Evolutionary conservation across 768 basidiomycete genomes (phyloP), one percentile per base, ranked within the genome.

Genomic region (Sistotremastrum suecicum): DNA sequence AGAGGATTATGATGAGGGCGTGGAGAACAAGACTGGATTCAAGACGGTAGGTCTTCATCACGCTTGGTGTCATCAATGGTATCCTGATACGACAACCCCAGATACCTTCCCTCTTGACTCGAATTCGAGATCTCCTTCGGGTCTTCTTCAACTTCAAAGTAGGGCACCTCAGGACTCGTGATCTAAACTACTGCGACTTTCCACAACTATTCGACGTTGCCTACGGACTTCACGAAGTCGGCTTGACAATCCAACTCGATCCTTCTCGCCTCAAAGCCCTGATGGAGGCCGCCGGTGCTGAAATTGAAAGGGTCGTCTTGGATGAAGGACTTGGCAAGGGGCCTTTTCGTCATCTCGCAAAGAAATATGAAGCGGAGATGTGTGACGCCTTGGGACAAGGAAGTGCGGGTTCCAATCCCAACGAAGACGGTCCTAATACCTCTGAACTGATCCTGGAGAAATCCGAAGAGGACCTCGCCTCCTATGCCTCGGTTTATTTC

Each of bases 321-420:
- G 58, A 60, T 32, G 59, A 60, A 37, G 54, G 56, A 1, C 43
- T 62, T 20, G 58, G 60, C 46, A 36, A 60, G 39, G 60, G 56
- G 4, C 37, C 42, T 10, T 58, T 50, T 42, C 58, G 60, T 10
- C 32, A 45, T 20, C 20, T 20, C 20, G 20, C 20, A 20, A 20
- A 20, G 20, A 20, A 20, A 20, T 20, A 20, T 20, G 20, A 20
- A 20, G 20, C 20, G 3, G 43, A 52, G 5, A 56, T 59, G 8
- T 39, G 47, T 8, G 38, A 29, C 3, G 36, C 46, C 40, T 46
- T 45, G 12, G 29, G 49, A 32, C 44, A 43, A 3, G 53, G 56
- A n/a, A 48, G 51, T 4, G 54, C 47, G 7, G 59, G 60, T 41
- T 42, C 47, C 33, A 56, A 62, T 36, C 43, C 58, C 2, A 53